These are phyloP conservation scores for Tolypocladium album DNA, from an alignment of 2,329 filamentous ascomycete genomes.

Conservation along the genomic window DNA sequence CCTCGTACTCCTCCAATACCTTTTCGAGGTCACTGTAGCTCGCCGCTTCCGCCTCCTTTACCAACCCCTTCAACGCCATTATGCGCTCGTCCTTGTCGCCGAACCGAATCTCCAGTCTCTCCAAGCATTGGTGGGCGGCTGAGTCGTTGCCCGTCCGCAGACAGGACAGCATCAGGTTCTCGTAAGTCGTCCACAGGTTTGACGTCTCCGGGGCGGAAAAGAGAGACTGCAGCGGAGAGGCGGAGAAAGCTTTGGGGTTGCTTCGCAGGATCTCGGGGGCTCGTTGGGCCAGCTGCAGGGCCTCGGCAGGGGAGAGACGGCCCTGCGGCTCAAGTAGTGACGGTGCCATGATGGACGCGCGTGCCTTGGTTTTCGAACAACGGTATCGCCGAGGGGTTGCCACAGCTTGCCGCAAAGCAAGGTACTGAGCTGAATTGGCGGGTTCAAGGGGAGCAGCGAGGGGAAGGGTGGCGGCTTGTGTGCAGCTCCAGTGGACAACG, in stretches of 20 bases:
- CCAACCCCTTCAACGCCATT: slow-evolving; percentile 70
- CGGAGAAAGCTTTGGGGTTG: slow-evolving; percentile 41
- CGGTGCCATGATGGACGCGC: slow-evolving; percentile 28
- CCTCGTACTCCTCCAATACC: slow-evolving; percentile 69
- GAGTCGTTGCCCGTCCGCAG: slow-evolving; percentile 75
- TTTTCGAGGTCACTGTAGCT: slow-evolving; percentile 53
- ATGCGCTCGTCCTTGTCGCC: slow-evolving; percentile 76
- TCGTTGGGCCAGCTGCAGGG: slow-evolving; percentile 48
- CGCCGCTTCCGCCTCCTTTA: slow-evolving; percentile 71
- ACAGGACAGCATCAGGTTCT: slow-evolving; percentile 77
- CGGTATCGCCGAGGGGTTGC: background rate
- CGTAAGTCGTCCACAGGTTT: slow-evolving; percentile 75
- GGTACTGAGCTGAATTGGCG: background rate
- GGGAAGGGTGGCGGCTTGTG: background rate
- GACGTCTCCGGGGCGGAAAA: slow-evolving; percentile 55
- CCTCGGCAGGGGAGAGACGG: slow-evolving; percentile 44
- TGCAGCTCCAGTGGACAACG: background rate
- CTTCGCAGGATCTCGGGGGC: slow-evolving; percentile 45
- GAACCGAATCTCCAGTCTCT: slow-evolving; percentile 69
- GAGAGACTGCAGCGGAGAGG: slow-evolving; percentile 42
- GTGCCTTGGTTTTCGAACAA: background rate
- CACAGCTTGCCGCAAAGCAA: background rate
- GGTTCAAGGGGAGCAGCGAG: background rate
- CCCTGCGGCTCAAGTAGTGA: slow-evolving; percentile 46
- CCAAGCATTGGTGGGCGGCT: slow-evolving; percentile 64